Conservation (phyloP, 208 protist genomes). For the Trypanosoma vivax region DNA sequence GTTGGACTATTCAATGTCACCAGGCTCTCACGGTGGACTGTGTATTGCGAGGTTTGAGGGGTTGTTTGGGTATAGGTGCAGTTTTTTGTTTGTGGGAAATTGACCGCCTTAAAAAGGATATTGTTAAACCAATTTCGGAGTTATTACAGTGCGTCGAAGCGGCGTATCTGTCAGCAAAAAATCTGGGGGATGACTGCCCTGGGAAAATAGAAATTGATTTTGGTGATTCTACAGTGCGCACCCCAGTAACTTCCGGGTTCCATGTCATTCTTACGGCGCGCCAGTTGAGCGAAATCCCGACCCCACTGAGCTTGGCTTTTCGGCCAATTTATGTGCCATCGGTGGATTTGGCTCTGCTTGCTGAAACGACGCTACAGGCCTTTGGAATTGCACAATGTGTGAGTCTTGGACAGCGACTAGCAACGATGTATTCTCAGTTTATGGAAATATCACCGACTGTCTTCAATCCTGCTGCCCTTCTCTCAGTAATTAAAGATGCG, state of each 20-base stretch:
- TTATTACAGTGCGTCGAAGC: slow-evolving; percentile 11
- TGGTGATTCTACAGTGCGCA: slow-evolving; percentile 14
- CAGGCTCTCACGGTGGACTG: slow-evolving; percentile 24
- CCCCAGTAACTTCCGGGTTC: slow-evolving; percentile 27
- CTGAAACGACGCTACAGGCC: slow-evolving; percentile 37
- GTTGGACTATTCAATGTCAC: slow-evolving; percentile 49
- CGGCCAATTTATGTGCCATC: slow-evolving; percentile 35
- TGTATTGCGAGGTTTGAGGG: slow-evolving; percentile 40
- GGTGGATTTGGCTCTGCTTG: slow-evolving; percentile 27
- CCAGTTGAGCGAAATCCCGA: slow-evolving; percentile 21
- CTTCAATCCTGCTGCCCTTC: slow-evolving; percentile 44
- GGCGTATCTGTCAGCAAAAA: slow-evolving; percentile 6
- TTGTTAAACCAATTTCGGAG: slow-evolving; percentile 20
- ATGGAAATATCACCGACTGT: slow-evolving; percentile 27
- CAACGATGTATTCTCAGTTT: slow-evolving; percentile 52
- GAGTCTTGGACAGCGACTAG: slow-evolving; percentile 33
- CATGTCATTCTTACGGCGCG: slow-evolving; percentile 29
- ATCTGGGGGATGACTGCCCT: background rate
- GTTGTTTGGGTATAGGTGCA: slow-evolving; percentile 49
- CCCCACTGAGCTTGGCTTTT: slow-evolving; percentile 26
- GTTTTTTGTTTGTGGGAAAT: slow-evolving; percentile 57
- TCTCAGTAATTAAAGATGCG: slow-evolving; percentile 32
- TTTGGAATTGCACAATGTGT: slow-evolving; percentile 28
- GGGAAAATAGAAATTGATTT: slow-evolving; percentile 25
- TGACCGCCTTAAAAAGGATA: slow-evolving; percentile 24